Percentiles rank a stretch among this genome's conserved stretches.
Conservation (phyloP, 768 basidiomycete species). For the Lactarius vividus region DNA sequence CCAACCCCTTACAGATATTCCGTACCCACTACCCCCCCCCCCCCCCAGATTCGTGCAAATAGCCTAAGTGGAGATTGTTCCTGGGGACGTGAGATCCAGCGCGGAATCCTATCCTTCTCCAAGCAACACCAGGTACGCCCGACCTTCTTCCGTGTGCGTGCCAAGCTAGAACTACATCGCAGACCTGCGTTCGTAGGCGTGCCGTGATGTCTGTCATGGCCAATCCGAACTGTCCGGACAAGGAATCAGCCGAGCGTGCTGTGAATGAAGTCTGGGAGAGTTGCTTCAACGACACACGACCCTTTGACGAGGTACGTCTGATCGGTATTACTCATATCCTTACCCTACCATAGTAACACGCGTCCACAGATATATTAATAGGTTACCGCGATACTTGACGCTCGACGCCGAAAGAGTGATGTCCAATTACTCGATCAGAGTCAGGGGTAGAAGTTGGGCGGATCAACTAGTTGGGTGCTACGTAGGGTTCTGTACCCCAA, state of each 20-base stretch:
- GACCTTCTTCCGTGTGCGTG: constrained; percentile 22
- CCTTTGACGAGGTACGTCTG: constrained; percentile 85
- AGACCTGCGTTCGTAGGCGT: constrained; percentile 90
- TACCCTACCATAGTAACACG: not conserved
- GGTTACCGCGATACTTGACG: not conserved
- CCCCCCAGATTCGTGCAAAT: constrained; percentile 84
- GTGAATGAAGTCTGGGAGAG: constrained; percentile 98
- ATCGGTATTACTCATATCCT: not conserved
- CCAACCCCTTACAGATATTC: constrained; percentile 12
- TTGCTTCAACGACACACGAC: constrained; percentile 91
- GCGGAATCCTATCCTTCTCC: constrained; percentile 76
- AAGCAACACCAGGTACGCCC: constrained; percentile 86
- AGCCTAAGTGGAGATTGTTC: constrained; percentile 92
- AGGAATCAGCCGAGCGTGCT: constrained; percentile 75
- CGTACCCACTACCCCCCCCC: constrained; percentile 8
- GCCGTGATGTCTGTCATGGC: constrained; percentile 77
- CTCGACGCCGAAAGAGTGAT: too few species aligned
- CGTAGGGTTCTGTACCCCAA: not conserved
- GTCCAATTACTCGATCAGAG: not conserved
- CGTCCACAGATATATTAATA: constrained; percentile 14
- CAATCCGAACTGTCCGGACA: constrained; percentile 77
- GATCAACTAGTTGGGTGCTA: not conserved
- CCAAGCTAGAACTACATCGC: constrained; percentile 16
- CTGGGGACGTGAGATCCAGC: constrained; percentile 74
- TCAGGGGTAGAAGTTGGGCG: not conserved